Evolutionary conservation across 2,329 filamentous ascomycete genomes (phyloP), one percentile per base, ranked within the genome.

Genomic region (Penicillium griseofulvum): DNA sequence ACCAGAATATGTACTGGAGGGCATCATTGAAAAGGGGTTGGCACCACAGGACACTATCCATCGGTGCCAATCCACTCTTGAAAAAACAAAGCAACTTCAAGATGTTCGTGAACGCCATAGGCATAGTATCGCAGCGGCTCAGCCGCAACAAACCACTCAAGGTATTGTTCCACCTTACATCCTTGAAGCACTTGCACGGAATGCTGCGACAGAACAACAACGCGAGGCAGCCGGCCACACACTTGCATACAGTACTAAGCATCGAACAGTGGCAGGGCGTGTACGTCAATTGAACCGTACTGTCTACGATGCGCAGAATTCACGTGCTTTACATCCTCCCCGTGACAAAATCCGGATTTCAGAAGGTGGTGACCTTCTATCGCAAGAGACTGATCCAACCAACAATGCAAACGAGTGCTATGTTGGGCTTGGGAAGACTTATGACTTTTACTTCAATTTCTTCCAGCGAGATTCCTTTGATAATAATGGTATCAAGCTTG

Each of bases 401-500:
- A n/a, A 28, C 12, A 17, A 49, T 41, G 47, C 47, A 16, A 49
- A 49, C 41, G 47, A 49, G 22, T 49, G 47, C 26, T 49, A 49
- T 19, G 36, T 33, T 19, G 47, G 47, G 4, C 33, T 49, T 49
- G 22, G 39, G 22, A 49, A 49, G 19, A 49, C 47, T 17, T 49
- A 49, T 28, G 47, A 49, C 19, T 41, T 49, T 19, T 49, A 49
- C 26, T 49, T 42, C 29, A 19, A 49, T 19, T 49, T 49, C 37
- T 41, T 49, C 24, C 28, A 41, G 12, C 52, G 41, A 8, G 71
- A 78, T 28, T 82, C 79, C 0, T 78, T 83, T 52, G 78, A 84
- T 68, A 78, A 81, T 69, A 71, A 76, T 46, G 78, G 79, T 56
- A 71, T 75, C 65, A 69, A 76, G n/a, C 74, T 83, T 33, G 69